phyloP scores from a whole-genome alignment of 805 yeast species.

The Yarrowia deformans region DNA sequence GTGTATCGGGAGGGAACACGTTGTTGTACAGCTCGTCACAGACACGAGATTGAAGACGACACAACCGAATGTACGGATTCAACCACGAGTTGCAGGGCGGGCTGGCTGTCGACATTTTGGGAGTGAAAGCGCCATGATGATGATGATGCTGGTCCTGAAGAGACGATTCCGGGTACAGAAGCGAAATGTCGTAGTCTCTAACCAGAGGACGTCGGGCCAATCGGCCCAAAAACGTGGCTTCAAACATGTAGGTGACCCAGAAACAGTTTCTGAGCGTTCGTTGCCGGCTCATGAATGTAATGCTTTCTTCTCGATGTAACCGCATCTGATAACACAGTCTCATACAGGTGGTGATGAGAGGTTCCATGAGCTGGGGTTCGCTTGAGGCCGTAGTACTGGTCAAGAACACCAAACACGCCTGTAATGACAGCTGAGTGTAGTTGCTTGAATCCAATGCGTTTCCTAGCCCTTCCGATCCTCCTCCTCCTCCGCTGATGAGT shows the following conservation, averaged over 20 bases:
- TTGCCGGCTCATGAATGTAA: not conserved
- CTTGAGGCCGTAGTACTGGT: not conserved
- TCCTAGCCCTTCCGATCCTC: not conserved
- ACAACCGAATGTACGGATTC: conserved; percentile 4
- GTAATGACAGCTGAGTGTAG: conserved; percentile 5
- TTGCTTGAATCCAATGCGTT: not conserved
- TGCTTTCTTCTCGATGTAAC: conserved; percentile 17
- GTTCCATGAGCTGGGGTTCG: conserved; percentile 17
- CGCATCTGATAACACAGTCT: conserved; percentile 30
- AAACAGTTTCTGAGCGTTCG: conserved; percentile 21
- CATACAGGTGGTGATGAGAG: conserved; percentile 20
- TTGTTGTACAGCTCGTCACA: conserved; percentile 24
- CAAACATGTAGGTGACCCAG: conserved; percentile 31
- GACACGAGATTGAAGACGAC: conserved; percentile 12
- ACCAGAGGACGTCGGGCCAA: conserved; percentile 5
- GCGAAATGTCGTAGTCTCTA: conserved; percentile 16
- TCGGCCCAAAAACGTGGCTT: conserved; percentile 22
- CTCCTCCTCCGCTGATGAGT: conserved; percentile 6
- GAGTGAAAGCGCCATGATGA: not conserved
- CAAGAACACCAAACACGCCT: conserved; percentile 13
- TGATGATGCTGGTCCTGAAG: not conserved
- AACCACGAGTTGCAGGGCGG: conserved; percentile 29
- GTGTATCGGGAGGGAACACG: conserved; percentile 10
- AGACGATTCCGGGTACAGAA: not conserved
- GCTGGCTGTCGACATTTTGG: not conserved